Conservation (phyloP, 192 early-diverging fungal species). For the Obelidium mucronatum region DNA sequence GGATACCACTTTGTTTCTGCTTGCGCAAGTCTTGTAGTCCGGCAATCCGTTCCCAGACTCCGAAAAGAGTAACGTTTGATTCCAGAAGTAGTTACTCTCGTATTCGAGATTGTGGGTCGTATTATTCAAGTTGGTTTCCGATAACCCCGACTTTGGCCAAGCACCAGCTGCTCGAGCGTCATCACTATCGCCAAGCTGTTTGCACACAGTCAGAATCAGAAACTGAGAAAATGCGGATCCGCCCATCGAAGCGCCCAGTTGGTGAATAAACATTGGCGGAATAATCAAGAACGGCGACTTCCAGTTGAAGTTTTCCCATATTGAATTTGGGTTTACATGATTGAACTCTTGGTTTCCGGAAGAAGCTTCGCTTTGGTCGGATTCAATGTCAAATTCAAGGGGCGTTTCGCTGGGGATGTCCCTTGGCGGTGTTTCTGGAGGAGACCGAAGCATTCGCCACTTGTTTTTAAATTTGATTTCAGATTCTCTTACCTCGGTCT, state of each 20-base stretch:
- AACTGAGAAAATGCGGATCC: slow-evolving; percentile 17
- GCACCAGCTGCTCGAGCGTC: background rate
- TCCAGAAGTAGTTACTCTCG: background rate
- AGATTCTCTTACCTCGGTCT: no score
- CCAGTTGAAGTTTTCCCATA: no score
- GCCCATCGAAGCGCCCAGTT: background rate
- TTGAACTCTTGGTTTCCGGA: no score
- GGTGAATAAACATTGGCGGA: slow-evolving; percentile 16
- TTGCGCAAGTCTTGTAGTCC: background rate
- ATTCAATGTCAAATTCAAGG: no score
- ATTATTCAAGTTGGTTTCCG: background rate
- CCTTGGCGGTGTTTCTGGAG: no score
- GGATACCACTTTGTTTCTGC: background rate
- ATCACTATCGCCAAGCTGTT: background rate
- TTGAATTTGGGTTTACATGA: no score
- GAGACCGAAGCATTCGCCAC: no score
- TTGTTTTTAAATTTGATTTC: no score
- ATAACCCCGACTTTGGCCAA: background rate
- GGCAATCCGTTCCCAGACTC: slow-evolving; percentile 3
- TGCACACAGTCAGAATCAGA: slow-evolving; percentile 18
- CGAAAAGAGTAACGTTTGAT: background rate
- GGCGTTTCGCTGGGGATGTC: no score
- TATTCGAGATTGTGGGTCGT: background rate
- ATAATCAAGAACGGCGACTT: slow-evolving; percentile 17
- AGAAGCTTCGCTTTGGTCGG: no score